Percentiles rank a stretch among this genome's conserved stretches.
phyloP scores from a whole-genome alignment of 768 basidiomycete genomes.

The Xerocomus potaroensis region DNA sequence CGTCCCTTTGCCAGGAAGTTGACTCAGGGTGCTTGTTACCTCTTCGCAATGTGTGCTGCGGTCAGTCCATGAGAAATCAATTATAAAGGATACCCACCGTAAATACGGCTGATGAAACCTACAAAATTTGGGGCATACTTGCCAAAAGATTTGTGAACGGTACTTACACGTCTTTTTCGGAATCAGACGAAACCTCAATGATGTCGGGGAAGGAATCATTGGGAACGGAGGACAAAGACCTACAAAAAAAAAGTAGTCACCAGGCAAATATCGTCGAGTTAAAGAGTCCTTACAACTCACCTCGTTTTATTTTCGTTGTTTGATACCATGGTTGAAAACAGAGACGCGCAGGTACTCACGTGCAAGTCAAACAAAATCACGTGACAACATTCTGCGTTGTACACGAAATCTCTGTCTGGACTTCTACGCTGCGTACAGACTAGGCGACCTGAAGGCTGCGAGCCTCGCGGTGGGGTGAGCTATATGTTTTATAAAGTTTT shows the following conservation, averaged over 20 bases:
- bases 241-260: no score
- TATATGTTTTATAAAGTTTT: constrained; percentile 32
- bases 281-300: constrained; percentile 18
- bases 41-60: constrained; percentile 6
- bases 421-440: no score
- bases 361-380: constrained; percentile 16
- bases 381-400: no score
- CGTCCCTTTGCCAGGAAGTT: constrained; percentile 7
- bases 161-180: constrained; percentile 37
- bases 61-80: background rate
- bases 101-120: constrained; percentile 7
- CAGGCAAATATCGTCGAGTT: no score
- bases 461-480: constrained; percentile 79
- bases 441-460: constrained; percentile 56
- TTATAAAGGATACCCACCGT: constrained; percentile 9
- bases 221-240: background rate
- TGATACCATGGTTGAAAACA: constrained; percentile 27
- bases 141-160: background rate
- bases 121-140: background rate
- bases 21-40: background rate
- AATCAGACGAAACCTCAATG: constrained; percentile 54
- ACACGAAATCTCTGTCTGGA: no score
- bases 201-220: constrained; percentile 28
- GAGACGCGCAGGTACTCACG: constrained; percentile 10
- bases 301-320: constrained; percentile 45